A percentile compares a stretch with the other conserved stretches of the same genome.
Conservation (phyloP, 768 basidiomycete genomes). For the Rhodosporidiobolus sp. region DNA sequence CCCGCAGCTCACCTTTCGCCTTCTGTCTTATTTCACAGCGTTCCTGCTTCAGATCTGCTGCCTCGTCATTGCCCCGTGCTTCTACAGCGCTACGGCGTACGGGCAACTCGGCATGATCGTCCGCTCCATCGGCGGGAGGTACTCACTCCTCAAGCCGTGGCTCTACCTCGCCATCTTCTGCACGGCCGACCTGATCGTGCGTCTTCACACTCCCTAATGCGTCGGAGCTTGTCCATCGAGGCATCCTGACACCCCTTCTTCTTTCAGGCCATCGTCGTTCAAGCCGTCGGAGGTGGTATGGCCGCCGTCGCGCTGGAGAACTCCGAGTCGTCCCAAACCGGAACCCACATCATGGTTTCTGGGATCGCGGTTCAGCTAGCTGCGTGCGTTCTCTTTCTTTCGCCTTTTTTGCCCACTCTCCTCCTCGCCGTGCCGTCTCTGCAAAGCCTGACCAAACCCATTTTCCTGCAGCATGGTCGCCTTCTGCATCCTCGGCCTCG, state of each 20-base stretch:
- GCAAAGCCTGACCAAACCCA: not conserved
- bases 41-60: conserved; percentile 16
- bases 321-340: not conserved
- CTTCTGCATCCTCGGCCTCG: conserved; percentile 45
- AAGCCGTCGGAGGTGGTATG: conserved; percentile 47
- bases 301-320: conserved; percentile 40
- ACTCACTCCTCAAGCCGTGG: conserved; percentile 36
- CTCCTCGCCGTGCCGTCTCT: not conserved
- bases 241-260: not conserved
- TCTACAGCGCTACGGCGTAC: conserved; percentile 48
- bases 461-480: conserved; percentile 38
- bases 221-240: too few species aligned
- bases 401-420: too few species aligned
- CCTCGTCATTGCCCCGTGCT: conserved; percentile 48
- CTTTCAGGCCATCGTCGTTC: conserved; percentile 41
- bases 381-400: not conserved
- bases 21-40: not conserved
- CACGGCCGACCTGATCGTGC: conserved; percentile 45
- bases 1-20: conserved; percentile 42
- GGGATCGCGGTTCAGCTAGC: conserved; percentile 48
- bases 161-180: conserved; percentile 47
- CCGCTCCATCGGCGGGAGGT: conserved; percentile 43
- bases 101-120: conserved; percentile 47
- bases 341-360: conserved; percentile 47
- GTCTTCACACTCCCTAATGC: not conserved